A percentile compares a stretch with the other conserved stretches of the same genome.
Conservation (phyloP, 2,329 filamentous ascomycete species). For the Trichoderma brevicompactum region DNA sequence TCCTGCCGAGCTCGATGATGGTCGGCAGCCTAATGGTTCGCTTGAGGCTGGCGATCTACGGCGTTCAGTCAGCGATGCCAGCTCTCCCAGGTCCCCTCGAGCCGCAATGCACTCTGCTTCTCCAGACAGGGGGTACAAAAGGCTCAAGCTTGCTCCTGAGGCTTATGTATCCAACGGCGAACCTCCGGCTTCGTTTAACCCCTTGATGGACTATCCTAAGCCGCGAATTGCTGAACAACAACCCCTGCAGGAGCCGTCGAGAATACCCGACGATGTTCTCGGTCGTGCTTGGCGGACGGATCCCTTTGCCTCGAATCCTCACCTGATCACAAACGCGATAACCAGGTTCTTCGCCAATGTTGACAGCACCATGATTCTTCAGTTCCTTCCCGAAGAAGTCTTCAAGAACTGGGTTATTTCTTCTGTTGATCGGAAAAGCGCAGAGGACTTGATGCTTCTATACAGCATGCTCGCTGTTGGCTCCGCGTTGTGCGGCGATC, state of each 20-base stretch:
- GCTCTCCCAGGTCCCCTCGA: constrained; percentile 55
- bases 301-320: constrained; percentile 51
- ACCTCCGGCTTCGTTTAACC: constrained; percentile 38
- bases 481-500: constrained; percentile 46
- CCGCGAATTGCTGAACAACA: constrained; percentile 44
- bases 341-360: constrained; percentile 50
- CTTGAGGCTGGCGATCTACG: constrained; percentile 44
- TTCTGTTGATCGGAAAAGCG: constrained; percentile 43
- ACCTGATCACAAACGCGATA: constrained; percentile 46
- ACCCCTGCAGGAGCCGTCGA: constrained; percentile 47
- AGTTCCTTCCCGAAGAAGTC: constrained; percentile 47
- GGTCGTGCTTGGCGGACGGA: constrained; percentile 56
- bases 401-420: constrained; percentile 46
- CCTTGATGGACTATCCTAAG: constrained; percentile 46
- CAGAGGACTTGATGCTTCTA: constrained; percentile 52
- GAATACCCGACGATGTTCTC: constrained; percentile 55
- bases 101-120: constrained; percentile 42
- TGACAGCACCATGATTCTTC: constrained; percentile 48
- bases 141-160: constrained; percentile 54
- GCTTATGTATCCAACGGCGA: constrained; percentile 47
- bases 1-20: constrained; percentile 54
- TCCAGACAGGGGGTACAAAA: constrained; percentile 50
- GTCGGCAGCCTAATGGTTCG: constrained; percentile 43
- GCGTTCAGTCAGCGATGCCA: constrained; percentile 50
- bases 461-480: constrained; percentile 51